A percentile compares a stretch with the other conserved stretches of the same genome.
phyloP scores from a whole-genome alignment of 352 stramenopile genomes.

The Phytophthora chlamydospora region DNA sequence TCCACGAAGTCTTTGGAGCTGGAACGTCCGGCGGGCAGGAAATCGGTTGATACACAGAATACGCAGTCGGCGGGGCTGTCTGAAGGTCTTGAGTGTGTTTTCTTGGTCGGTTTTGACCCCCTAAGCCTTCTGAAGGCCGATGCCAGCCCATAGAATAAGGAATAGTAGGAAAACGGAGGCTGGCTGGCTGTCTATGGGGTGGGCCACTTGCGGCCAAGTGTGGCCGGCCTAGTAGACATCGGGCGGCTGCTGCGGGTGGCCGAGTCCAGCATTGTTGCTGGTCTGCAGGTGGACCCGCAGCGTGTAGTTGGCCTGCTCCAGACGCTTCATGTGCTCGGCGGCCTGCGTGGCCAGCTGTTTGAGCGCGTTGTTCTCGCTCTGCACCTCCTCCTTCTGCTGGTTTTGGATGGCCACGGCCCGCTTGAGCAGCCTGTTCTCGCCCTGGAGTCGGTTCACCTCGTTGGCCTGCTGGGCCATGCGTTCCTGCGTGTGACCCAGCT shows the following conservation, averaged over 20 bases:
- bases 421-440: conserved; percentile 88
- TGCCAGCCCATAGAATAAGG: conserved; percentile 33
- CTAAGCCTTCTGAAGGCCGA: conserved; percentile 1
- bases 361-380: conserved; percentile 76
- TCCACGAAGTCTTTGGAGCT: not conserved
- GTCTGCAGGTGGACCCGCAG: conserved; percentile 86
- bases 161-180: conserved; percentile 32
- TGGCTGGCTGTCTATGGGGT: conserved; percentile 22
- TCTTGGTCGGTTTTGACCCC: not conserved
- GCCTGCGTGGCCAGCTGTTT: conserved; percentile 77
- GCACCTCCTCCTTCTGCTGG: conserved; percentile 86
- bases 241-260: conserved; percentile 51
- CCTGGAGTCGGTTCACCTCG: conserved; percentile 65
- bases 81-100: not conserved
- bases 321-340: conserved; percentile 85
- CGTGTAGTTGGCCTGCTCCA: conserved; percentile 90
- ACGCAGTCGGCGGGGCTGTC: conserved; percentile 9
- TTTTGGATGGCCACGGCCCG: conserved; percentile 87
- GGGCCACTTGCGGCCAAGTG: not conserved
- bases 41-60: conserved; percentile 30
- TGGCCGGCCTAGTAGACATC: conserved; percentile 66
- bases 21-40: conserved; percentile 2
- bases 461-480: conserved; percentile 47
- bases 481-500: conserved; percentile 57
- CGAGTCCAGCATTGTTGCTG: conserved; percentile 54